Evolutionary conservation across 73 alveolate genomes (phyloP), one percentile per base, ranked within the genome.

Genomic region (Symbiodinium pilosum): DNA sequence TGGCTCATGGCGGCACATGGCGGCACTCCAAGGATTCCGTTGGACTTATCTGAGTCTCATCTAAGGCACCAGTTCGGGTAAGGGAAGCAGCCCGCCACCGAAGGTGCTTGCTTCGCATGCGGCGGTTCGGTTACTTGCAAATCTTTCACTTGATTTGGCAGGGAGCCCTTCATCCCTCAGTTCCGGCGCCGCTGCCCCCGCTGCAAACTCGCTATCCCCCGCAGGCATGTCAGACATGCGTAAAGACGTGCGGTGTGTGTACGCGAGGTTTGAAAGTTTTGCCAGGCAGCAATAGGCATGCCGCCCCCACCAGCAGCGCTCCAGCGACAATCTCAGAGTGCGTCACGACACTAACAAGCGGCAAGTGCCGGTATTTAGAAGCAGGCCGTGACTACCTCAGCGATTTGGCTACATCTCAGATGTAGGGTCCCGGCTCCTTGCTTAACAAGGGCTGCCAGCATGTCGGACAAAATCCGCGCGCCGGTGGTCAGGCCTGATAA

Each of bases 161-260:
- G 97, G 97, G 97, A n/a, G 97, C 97, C 11, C 88, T 91, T 8
- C 97, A 91, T 34, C 97, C 97, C 4, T 87, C 89, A 28, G 97
- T 91, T 30, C 97, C 97, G 2, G 97, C 97, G 8, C 97, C 97
- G 30, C 43, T 91, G 81, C 97, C 97, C 32, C 97, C 97, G 16
- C 54, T 91, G 88, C 97, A 91, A 77, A 91, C 97, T 30, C 97
- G 97, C 81, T 91, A 69, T 91, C 97, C 97, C 8, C 81, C 81
- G 32, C 94, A 87, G 94, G 94, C 85, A 41, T 32, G 0, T 9
- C 59, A 14, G 14, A 14, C 21, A 14, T 47, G 21, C 6, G 59
- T 47, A 6, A 6, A 14, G 59, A 14, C 14, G 21, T 9, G 59
- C 14, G 21, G 59, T 9, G 14, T 9, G 59, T 6, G 59, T 14